Evolutionary conservation across 257 asterid species (phyloP).

Genomic region (Salvia rosmarinus): DNA sequence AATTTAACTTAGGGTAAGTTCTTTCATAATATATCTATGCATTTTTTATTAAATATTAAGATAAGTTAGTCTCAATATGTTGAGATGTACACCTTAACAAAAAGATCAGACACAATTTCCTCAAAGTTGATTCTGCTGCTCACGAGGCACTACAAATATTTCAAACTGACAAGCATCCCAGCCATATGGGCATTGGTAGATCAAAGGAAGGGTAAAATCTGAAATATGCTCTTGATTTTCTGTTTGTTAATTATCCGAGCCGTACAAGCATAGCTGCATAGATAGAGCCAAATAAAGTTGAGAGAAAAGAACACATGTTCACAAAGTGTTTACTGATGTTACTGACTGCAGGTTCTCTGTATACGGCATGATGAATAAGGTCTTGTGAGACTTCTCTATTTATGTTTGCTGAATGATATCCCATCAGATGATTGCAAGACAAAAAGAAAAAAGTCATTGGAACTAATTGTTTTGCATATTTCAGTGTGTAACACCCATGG

Average conservation of each 20-base stretch:
- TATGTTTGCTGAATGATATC: conserved; percentile 32
- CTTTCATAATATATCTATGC: conserved; percentile 28
- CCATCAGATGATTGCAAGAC: conserved; percentile 29
- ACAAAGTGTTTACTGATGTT: conserved; percentile 36
- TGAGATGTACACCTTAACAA: conserved; percentile 54
- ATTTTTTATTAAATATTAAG: neutral
- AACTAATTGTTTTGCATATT: conserved; percentile 43
- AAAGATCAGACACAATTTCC: conserved; percentile 73
- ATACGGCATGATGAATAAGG: conserved; percentile 99
- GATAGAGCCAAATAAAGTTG: conserved; percentile 14
- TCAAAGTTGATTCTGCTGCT: conserved; percentile 89
- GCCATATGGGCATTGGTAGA: conserved; percentile 99
- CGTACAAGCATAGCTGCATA: conserved; percentile 18
- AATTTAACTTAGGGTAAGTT: conserved; percentile 17
- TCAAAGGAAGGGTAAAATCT: conserved; percentile 92
- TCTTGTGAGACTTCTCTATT: conserved; percentile 36
- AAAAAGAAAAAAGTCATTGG: conserved; percentile 1
- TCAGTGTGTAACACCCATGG: conserved; percentile 97
- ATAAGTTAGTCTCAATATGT: conserved; percentile 34
- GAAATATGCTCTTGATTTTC: conserved; percentile 31
- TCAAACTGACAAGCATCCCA: conserved; percentile 95
- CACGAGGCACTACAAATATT: conserved; percentile 95
- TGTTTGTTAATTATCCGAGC: conserved; percentile 22
- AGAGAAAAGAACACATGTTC: conserved; percentile 22
- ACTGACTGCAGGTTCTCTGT: conserved; percentile 82